Percentiles rank a stretch among this genome's conserved stretches.
Evolutionary conservation across 2,329 filamentous ascomycete genomes (phyloP).

Genomic region (Apiospora arundinis): DNA sequence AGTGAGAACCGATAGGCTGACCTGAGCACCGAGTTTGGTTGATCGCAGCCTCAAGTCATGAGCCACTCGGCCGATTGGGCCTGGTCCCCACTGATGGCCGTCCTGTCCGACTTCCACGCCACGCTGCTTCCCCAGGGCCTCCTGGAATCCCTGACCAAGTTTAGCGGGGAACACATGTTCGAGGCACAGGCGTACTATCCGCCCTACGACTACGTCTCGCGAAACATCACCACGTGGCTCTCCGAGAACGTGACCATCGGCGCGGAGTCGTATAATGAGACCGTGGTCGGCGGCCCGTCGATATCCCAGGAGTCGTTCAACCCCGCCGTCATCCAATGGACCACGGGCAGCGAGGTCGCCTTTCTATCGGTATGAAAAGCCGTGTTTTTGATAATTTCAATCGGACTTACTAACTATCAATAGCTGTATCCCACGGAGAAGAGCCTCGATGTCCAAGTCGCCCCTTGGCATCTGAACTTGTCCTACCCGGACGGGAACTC

Average conservation of each 20-base stretch:
- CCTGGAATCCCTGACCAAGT: constrained; percentile 48
- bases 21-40: neutral
- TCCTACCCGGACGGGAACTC: constrained; percentile 60
- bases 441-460: constrained; percentile 48
- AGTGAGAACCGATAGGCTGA: neutral
- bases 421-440: constrained; percentile 47
- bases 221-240: constrained; percentile 67
- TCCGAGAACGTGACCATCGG: constrained; percentile 64
- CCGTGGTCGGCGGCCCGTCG: constrained; percentile 59
- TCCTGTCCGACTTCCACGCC: constrained; percentile 57
- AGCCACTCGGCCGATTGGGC: constrained; percentile 65
- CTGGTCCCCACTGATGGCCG: constrained; percentile 61
- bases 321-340: constrained; percentile 67
- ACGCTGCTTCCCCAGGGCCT: constrained; percentile 51
- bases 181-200: constrained; percentile 60
- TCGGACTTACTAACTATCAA: constrained; percentile 21
- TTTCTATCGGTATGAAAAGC: constrained; percentile 36
- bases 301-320: constrained; percentile 60
- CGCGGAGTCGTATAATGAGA: constrained; percentile 63
- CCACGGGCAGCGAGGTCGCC: constrained; percentile 45
- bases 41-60: constrained; percentile 54
- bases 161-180: constrained; percentile 60
- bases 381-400: neutral
- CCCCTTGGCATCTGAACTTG: constrained; percentile 51
- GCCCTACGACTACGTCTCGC: constrained; percentile 60